Base-by-base conservation (phyloP, 176 grass and related monocot species). In the Musa acuminata region DNA sequence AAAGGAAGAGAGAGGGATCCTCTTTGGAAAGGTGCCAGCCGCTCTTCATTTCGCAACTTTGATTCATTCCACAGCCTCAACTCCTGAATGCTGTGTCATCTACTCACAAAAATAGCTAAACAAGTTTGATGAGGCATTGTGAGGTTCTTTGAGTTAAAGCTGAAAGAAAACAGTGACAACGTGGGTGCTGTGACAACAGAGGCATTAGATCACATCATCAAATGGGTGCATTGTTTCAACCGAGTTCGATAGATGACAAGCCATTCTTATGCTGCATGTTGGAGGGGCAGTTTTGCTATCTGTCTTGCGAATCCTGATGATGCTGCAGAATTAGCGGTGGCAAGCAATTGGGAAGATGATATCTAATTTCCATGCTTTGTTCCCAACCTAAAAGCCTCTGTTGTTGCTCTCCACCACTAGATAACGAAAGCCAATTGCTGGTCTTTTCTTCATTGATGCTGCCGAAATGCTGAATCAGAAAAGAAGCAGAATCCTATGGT, bases 321-420 rank as follows among this genome's bases (percentile, higher is more conserved):
- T 70, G 67, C 67, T 70, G 67, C 67, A 70, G 21, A 70, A 19
- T n/a, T 11, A 70, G 29, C 11, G 8, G 67, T 70, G 60, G 63
- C 26, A 64, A 57, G 52, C 75, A 64, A 24, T 14, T 72, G 70
- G 49, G 70, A 57, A 29, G 51, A 29, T 59, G 83, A 52, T 43
- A 43, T 43, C 82, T 80, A 85, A 67, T 85, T 62, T 62, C 74
- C 77, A 73, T 29, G 26, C 63, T 52, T 49, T 0, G 66, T 55
- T 58, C 14, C 84, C 84, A 81, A 54, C 62, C 62, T 0, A 75
- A 59, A 8, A 53, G 71, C 71, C 74, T 75, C 71, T 74, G 84
- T 58, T 52, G 58, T 53, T 82, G 73, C 71, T 77, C 77, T 9
- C 17, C 25, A 25, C 71, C 51, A 53, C 35, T 76, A n/a, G 78